A percentile compares a stretch with the other conserved stretches of the same genome.
Evolutionary conservation across 805 yeast species (phyloP).

Genomic region (Komagataella pseudopastoris): DNA sequence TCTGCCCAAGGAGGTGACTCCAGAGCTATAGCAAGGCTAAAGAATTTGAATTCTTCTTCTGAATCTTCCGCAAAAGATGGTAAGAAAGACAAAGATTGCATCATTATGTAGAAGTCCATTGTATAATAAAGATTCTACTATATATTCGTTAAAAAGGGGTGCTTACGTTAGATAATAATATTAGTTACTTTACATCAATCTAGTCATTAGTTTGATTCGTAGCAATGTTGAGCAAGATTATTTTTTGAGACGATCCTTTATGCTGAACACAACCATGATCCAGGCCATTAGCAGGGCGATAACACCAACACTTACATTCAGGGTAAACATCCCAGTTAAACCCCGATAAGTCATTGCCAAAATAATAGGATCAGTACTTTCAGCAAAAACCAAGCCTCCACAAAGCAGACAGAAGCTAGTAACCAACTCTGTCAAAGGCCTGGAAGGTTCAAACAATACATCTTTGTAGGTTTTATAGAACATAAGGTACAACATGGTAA

Average conservation of each 20-base stretch:
- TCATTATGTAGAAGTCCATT: background rate
- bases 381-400: constrained; percentile 91
- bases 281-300: constrained; percentile 77
- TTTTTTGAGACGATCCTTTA: constrained; percentile 37
- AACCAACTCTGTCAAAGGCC: constrained; percentile 81
- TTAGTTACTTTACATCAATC: background rate
- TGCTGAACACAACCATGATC: constrained; percentile 59
- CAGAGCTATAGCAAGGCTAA: constrained; percentile 1
- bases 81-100: background rate
- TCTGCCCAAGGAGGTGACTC: constrained; percentile 39
- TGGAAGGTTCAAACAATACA: constrained; percentile 28
- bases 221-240: background rate
- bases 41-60: background rate
- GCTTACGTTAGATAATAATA: background rate
- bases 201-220: background rate
- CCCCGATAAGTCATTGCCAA: constrained; percentile 76
- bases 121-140: background rate
- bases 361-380: constrained; percentile 77
- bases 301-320: constrained; percentile 74
- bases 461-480: constrained; percentile 23
- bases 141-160: background rate
- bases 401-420: constrained; percentile 66
- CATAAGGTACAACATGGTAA: constrained; percentile 45
- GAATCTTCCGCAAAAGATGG: background rate
- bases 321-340: constrained; percentile 77